Evolutionary conservation across 805 yeast species (phyloP).

Genomic region (Candida oleophila): DNA sequence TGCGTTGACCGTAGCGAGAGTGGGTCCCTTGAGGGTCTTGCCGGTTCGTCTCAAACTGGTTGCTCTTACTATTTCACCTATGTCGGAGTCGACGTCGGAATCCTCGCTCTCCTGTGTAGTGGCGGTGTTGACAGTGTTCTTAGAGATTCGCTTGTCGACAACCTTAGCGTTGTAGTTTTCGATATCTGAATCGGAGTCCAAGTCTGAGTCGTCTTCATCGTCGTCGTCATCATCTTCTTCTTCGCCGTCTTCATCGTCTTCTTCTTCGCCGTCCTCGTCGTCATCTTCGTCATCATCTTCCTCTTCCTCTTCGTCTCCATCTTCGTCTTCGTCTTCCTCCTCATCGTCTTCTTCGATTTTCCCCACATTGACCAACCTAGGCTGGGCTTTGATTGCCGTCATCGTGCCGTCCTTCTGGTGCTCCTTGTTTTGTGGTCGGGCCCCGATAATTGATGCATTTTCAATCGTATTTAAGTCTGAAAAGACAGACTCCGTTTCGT

Average conservation of each 20-base stretch:
- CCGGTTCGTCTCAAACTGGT: constrained; percentile 27
- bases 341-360: constrained; percentile 46
- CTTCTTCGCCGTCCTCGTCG: neutral
- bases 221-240: neutral
- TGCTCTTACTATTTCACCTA: constrained; percentile 44
- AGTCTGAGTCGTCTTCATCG: neutral
- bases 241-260: neutral
- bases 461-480: constrained; percentile 46
- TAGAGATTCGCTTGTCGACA: neutral
- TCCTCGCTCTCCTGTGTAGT: constrained; percentile 20
- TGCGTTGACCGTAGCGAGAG: constrained; percentile 1
- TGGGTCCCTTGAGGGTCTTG: neutral
- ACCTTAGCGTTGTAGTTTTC: neutral
- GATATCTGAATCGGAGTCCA: neutral
- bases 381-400: constrained; percentile 76
- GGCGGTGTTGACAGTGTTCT: neutral
- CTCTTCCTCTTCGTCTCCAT: constrained; percentile 21
- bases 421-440: constrained; percentile 10
- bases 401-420: constrained; percentile 46
- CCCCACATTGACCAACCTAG: constrained; percentile 61
- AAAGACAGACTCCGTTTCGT: constrained; percentile 42
- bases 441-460: constrained; percentile 46
- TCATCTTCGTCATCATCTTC: constrained; percentile 11
- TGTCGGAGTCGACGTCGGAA: constrained; percentile 46
- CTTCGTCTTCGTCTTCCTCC: constrained; percentile 26